Evolutionary conservation across 495 filamentous ascomycete genomes (phyloP), one percentile per base, ranked within the genome.

Genomic region (Lasiosphaeriaceae sp.): DNA sequence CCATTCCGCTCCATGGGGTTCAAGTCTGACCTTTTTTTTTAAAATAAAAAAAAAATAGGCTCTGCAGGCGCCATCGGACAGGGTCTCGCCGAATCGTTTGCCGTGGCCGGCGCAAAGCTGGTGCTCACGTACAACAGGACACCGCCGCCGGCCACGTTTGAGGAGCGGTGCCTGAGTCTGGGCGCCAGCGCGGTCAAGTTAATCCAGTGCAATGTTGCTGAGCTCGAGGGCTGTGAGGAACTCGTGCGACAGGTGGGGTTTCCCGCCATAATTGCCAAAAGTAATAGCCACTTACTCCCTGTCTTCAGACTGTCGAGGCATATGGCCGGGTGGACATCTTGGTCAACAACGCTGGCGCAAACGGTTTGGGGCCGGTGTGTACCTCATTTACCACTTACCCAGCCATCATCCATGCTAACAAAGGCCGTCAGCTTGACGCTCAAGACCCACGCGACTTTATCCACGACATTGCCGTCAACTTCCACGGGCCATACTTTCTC

Each of bases 401-500:
- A 41, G 37, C 7, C 31, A 11, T 2, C 4, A 16, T 4, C 16
- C 14, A 43, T 4, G 11, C 34, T 58, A 9, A 24, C 21, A 4
- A 11, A 37, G 19, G 2, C 2, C 3, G 5, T 5, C 39, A 64
- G 65, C 44, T 71, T 2, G 57, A 71, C 58, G 52, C 44, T 20
- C 69, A 70, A 43, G 52, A 58, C 16, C 67, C 69, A 1, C 21
- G 41, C 8, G 54, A 62, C 41, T 85, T 86, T 70, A 81, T 85
- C 68, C 76, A 76, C 3, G 80, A 81, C 66, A 78, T 82, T 5
- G 80, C 82, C 2, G 75, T 82, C 44, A 77, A 83, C 71, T 81
- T 83, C 66, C 74, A 81, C 64, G 78, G 80, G 23, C 75, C 69
- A 0, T 71, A 71, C 56, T 66, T 56, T 29, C 67, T 71, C 26